Percentiles rank a stretch among this genome's conserved stretches.
Evolutionary conservation across 768 basidiomycete genomes (phyloP).

Genomic region (Phanerochaete sordida): DNA sequence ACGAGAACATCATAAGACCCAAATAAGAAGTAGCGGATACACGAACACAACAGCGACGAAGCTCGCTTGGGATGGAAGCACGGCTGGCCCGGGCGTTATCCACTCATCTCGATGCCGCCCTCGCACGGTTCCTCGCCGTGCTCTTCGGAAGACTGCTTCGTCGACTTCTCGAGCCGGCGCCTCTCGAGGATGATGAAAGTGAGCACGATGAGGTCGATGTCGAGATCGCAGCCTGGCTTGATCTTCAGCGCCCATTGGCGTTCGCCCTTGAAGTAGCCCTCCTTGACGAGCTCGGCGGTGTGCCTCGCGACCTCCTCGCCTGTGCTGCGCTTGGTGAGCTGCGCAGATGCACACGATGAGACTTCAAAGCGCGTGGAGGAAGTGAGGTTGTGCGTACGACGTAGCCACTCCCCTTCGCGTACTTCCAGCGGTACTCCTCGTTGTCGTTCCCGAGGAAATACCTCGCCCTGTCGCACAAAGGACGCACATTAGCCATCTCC

Average conservation of each 20-base stretch:
- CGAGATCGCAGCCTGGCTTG: slow-evolving; percentile 38
- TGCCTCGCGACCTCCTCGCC: slow-evolving; percentile 43
- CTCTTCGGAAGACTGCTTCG: slow-evolving; percentile 19
- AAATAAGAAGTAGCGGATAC: not conserved
- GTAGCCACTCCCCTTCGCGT: slow-evolving; percentile 34
- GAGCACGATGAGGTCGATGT: slow-evolving; percentile 50
- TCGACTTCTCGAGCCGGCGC: slow-evolving; percentile 39
- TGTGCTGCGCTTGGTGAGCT: slow-evolving; percentile 38
- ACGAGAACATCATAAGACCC: not conserved
- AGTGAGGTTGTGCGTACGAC: slow-evolving; percentile 30
- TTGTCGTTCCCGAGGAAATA: slow-evolving; percentile 49
- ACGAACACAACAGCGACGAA: not conserved
- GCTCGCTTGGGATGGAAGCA: not conserved
- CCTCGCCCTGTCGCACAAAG: slow-evolving; percentile 31
- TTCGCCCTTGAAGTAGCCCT: slow-evolving; percentile 48
- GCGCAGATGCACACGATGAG: not conserved
- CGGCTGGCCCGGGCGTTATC: not conserved
- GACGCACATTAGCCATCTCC: not conserved
- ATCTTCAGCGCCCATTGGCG: slow-evolving; percentile 43
- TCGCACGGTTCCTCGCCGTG: slow-evolving; percentile 22
- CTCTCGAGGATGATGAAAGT: slow-evolving; percentile 57
- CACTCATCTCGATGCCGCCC: slow-evolving; percentile 17
- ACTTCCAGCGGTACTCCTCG: slow-evolving; percentile 50
- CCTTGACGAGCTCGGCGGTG: slow-evolving; percentile 28
- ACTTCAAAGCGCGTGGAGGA: not conserved